Percentiles rank a stretch among this genome's conserved stretches.
phyloP scores from a whole-genome alignment of 2,329 filamentous ascomycete species.

The Penicillium fuscoglaucum region DNA sequence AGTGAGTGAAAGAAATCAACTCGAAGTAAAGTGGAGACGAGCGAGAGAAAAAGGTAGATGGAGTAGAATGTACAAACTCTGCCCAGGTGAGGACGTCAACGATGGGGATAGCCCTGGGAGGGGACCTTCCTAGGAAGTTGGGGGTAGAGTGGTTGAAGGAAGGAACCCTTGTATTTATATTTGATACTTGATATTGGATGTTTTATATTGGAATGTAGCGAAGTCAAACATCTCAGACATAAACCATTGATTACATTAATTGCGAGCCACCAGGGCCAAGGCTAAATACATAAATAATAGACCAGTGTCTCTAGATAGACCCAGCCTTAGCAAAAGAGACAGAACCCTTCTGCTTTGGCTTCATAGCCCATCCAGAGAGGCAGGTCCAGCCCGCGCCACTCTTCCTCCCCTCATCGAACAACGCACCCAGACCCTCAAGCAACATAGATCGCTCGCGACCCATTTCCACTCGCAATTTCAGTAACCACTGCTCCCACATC shows the following conservation, averaged over 20 bases:
- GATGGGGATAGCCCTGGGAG: neutral
- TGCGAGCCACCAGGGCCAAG: slow-evolving; percentile 6
- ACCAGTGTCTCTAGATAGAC: neutral
- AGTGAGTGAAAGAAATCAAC: no score
- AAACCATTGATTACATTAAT: slow-evolving; percentile 21
- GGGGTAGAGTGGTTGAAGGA: neutral
- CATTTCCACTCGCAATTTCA: slow-evolving; percentile 84
- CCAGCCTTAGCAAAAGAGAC: neutral
- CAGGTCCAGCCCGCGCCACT: slow-evolving; percentile 60
- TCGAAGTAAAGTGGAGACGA: no score
- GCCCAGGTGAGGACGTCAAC: no score
- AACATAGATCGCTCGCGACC: slow-evolving; percentile 61
- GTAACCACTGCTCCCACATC: slow-evolving; percentile 95
- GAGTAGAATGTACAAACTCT: no score
- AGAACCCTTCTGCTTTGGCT: slow-evolving; percentile 39
- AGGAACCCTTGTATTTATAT: neutral
- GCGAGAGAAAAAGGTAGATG: no score
- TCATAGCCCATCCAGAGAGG: slow-evolving; percentile 60
- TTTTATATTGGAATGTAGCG: neutral
- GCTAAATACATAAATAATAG: slow-evolving; percentile 2
- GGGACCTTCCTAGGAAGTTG: neutral
- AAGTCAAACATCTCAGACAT: neutral
- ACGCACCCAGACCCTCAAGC: slow-evolving; percentile 57
- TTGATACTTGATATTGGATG: neutral
- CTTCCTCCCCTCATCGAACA: slow-evolving; percentile 62